Conservation (phyloP, 352 stramenopile genomes). For the Phytopythium aichiense region DNA sequence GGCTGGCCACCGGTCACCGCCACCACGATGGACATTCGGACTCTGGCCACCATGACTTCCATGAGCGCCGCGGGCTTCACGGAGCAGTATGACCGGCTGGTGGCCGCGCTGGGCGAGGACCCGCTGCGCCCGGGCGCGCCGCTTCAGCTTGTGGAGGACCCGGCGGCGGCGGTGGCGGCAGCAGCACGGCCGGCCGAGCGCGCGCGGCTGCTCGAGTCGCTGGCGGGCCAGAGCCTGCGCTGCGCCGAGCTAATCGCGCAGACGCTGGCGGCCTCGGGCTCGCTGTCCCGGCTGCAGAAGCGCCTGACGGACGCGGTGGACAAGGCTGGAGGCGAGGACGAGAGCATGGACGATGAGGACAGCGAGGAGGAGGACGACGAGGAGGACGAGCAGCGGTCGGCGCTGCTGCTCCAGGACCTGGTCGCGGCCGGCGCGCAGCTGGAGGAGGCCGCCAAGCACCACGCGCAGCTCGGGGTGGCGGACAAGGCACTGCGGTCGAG, state of each 20-base stretch:
- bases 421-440: constrained; percentile 46
- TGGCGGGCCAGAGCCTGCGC: constrained; percentile 53
- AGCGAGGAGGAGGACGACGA: constrained; percentile 33
- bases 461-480: constrained; percentile 41
- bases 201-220: constrained; percentile 31
- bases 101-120: constrained; percentile 57
- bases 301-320: constrained; percentile 29
- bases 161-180: constrained; percentile 20
- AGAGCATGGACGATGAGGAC: constrained; percentile 29
- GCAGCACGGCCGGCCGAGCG: constrained; percentile 22
- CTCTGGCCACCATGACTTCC: no score
- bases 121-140: constrained; percentile 29
- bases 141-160: constrained; percentile 33
- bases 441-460: constrained; percentile 42
- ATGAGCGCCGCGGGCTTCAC: constrained; percentile 12
- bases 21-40: background rate
- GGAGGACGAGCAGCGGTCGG: constrained; percentile 31
- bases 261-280: constrained; percentile 42
- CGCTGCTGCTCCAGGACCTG: constrained; percentile 55
- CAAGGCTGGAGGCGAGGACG: constrained; percentile 10
- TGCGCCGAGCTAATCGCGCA: constrained; percentile 78
- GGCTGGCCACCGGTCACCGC: background rate
- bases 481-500: constrained; percentile 52
- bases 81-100: constrained; percentile 56
- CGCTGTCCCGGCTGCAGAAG: constrained; percentile 44